Conservation (phyloP, 169 alveolate species). For the Eimeria zaria region DNA sequence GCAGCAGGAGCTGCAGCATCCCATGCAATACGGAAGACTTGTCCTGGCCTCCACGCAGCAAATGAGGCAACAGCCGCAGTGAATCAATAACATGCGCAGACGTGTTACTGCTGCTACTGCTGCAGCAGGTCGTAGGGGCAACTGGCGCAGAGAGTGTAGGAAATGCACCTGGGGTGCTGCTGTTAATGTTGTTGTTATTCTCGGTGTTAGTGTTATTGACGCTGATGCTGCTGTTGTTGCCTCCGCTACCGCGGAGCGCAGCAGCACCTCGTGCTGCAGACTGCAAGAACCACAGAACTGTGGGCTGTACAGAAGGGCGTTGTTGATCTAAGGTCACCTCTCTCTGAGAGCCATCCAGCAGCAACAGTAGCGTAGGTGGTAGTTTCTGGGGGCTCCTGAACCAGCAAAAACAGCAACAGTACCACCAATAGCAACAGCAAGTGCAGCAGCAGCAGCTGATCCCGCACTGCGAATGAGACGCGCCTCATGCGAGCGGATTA, state of each 20-base stretch:
- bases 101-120: background rate
- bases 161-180: background rate
- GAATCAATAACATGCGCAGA: background rate
- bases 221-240: background rate
- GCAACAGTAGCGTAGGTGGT: conserved; percentile 20
- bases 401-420: background rate
- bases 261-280: conserved; percentile 46
- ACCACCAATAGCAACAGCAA: no score
- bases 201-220: background rate
- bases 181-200: background rate
- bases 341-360: background rate
- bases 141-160: background rate
- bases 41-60: background rate
- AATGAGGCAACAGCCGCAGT: conserved; percentile 26
- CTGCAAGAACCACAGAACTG: conserved; percentile 16
- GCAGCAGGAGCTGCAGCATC: conserved; percentile 58
- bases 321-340: background rate
- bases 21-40: conserved; percentile 7
- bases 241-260: conserved; percentile 7
- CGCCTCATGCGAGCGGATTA: background rate
- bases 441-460: background rate
- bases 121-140: conserved; percentile 1
- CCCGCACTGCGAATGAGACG: background rate
- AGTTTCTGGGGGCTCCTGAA: conserved; percentile 18
- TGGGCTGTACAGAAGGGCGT: background rate